These are phyloP conservation scores for Pythium insidiosum DNA, from an alignment of 352 stramenopile species.

Conservation along the genomic window DNA sequence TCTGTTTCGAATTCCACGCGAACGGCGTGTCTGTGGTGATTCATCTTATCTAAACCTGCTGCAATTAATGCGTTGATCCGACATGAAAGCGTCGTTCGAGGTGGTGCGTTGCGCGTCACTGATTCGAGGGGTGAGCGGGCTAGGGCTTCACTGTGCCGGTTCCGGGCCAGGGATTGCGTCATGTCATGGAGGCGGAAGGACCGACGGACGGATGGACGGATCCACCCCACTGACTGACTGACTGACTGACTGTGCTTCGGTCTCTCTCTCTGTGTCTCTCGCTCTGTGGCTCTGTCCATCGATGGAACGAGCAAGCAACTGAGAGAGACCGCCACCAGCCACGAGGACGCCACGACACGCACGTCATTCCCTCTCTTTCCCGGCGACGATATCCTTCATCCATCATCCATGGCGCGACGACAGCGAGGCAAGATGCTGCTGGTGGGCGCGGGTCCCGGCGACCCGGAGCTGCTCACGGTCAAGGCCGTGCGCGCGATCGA, in stretches of 20 bases:
- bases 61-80: no score
- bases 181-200: no score
- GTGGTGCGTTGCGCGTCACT: background rate
- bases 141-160: background rate
- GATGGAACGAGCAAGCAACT: no score
- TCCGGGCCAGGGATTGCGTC: constrained; percentile 8
- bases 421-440: constrained; percentile 50
- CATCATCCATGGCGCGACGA: background rate
- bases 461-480: constrained; percentile 93
- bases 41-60: no score
- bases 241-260: background rate
- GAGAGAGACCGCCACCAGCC: background rate
- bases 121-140: background rate
- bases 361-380: no score
- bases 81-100: no score
- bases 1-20: no score
- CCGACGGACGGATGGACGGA: no score
- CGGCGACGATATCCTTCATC: background rate
- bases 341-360: no score
- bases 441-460: constrained; percentile 89
- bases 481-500: constrained; percentile 83
- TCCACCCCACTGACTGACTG: background rate
- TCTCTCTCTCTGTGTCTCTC: no score
- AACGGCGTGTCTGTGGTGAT: no score
- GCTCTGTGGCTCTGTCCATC: no score